Conservation (phyloP, 768 basidiomycete genomes). For the Xerocomellus intermedius region DNA sequence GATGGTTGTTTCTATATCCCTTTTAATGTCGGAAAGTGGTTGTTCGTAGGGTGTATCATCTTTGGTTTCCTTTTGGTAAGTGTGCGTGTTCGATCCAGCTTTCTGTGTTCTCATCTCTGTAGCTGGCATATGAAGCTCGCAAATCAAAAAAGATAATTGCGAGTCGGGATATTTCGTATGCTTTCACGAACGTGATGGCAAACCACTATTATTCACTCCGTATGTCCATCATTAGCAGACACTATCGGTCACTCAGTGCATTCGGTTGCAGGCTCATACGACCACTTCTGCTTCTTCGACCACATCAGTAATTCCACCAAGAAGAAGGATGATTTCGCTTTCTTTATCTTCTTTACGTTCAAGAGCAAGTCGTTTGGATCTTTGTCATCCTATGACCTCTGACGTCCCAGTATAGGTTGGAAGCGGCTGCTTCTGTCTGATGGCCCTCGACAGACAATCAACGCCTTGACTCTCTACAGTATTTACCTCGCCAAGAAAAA, state of each 20-base stretch:
- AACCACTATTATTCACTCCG: constrained; percentile 95
- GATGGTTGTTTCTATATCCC: constrained; percentile 81
- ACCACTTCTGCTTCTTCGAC: constrained; percentile 97
- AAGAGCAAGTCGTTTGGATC: constrained; percentile 64
- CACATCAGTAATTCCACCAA: constrained; percentile 96
- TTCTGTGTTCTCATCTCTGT: constrained; percentile 10
- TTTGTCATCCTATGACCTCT: background rate
- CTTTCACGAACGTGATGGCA: constrained; percentile 97
- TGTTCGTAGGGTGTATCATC: constrained; percentile 97
- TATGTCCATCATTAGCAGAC: constrained; percentile 39
- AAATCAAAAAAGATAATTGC: constrained; percentile 94
- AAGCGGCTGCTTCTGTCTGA: constrained; percentile 89
- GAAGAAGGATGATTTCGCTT: constrained; percentile 95
- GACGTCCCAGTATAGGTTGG: constrained; percentile 53
- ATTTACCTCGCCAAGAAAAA: constrained; percentile 65
- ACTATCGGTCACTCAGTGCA: background rate
- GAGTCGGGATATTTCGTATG: constrained; percentile 95
- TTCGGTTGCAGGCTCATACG: constrained; percentile 71
- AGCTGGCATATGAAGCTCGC: constrained; percentile 90
- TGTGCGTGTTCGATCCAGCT: background rate
- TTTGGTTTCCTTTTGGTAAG: constrained; percentile 93
- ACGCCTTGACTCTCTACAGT: constrained; percentile 93
- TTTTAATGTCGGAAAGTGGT: constrained; percentile 89
- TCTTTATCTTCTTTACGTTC: constrained; percentile 99
- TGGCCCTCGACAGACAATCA: constrained; percentile 96